phyloP scores from a whole-genome alignment of 2,329 filamentous ascomycete genomes.

The Sporothrix globosa region DNA sequence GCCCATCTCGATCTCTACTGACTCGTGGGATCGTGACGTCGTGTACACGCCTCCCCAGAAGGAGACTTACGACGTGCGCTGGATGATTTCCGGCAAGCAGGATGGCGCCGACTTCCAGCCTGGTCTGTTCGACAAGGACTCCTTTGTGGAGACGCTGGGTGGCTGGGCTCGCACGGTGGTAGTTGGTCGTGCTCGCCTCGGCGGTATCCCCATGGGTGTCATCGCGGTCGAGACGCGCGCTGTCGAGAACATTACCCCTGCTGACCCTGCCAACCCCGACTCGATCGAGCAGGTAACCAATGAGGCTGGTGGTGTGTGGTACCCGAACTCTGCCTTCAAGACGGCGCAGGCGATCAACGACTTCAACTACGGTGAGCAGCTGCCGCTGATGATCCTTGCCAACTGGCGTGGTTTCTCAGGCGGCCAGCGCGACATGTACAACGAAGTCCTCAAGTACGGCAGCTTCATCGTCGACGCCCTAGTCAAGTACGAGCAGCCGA shows the following conservation, averaged over 20 bases:
- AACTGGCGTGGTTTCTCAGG: slow-evolving; percentile 99
- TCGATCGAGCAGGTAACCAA: slow-evolving; percentile 94
- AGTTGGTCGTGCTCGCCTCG: slow-evolving; percentile 91
- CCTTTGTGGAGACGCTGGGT: slow-evolving; percentile 93
- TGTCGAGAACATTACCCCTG: slow-evolving; percentile 94
- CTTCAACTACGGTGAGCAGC: slow-evolving; percentile 98
- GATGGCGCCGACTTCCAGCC: slow-evolving; percentile 83
- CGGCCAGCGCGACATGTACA: slow-evolving; percentile 99
- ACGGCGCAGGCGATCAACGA: slow-evolving; percentile 97
- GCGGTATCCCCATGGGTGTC: slow-evolving; percentile 97
- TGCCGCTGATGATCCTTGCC: slow-evolving; percentile 97
- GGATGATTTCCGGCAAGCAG: slow-evolving; percentile 87
- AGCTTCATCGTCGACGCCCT: slow-evolving; percentile 98
- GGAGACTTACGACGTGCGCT: slow-evolving; percentile 88
- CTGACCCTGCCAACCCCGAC: slow-evolving; percentile 96
- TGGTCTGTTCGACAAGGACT: slow-evolving; percentile 94
- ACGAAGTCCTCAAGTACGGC: slow-evolving; percentile 98
- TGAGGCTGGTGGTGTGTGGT: slow-evolving; percentile 98
- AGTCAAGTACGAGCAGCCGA: slow-evolving; percentile 96
- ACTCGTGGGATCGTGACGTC: slow-evolving; percentile 92
- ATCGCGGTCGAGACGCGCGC: slow-evolving; percentile 95
- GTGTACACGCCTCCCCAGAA: slow-evolving; percentile 79
- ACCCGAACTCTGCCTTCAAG: slow-evolving; percentile 99
- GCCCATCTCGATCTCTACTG: slow-evolving; percentile 83
- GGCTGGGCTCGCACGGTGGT: slow-evolving; percentile 98